Conservation (phyloP, 2,329 filamentous ascomycete genomes). For the Trichocomaceae sp. region DNA sequence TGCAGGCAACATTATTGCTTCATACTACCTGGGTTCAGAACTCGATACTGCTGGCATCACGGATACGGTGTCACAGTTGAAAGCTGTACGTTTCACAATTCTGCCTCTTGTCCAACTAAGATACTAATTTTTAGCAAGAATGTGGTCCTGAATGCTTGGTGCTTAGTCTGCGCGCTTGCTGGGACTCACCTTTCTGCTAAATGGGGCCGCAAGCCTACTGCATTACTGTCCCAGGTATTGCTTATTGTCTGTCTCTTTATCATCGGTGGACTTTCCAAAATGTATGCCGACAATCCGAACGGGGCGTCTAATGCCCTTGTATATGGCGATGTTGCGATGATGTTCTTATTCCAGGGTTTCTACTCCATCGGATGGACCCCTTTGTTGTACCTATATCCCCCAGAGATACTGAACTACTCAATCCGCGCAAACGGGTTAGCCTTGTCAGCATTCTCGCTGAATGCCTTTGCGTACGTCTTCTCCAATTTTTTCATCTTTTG, state of each 20-base stretch:
- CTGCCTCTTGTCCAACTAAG: background rate
- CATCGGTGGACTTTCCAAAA: slow-evolving; percentile 46
- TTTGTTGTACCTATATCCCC: slow-evolving; percentile 43
- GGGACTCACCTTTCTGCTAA: slow-evolving; percentile 40
- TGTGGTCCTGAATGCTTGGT: slow-evolving; percentile 48
- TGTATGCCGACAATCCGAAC: slow-evolving; percentile 21
- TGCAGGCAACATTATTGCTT: slow-evolving; percentile 37
- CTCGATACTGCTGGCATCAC: slow-evolving; percentile 44
- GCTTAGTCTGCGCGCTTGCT: slow-evolving; percentile 35
- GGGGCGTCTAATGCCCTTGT: slow-evolving; percentile 22
- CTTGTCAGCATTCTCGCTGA: slow-evolving; percentile 26
- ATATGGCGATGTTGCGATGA: slow-evolving; percentile 43
- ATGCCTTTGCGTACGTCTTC: slow-evolving; percentile 20
- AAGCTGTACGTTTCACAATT: slow-evolving; percentile 17
- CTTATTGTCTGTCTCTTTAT: slow-evolving; percentile 41
- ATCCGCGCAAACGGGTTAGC: slow-evolving; percentile 45
- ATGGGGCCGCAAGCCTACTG: slow-evolving; percentile 43
- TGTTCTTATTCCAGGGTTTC: slow-evolving; percentile 49
- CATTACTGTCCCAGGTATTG: slow-evolving; percentile 31
- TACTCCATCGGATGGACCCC: slow-evolving; percentile 49
- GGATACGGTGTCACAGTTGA: slow-evolving; percentile 37
- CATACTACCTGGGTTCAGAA: slow-evolving; percentile 39
- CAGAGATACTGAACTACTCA: slow-evolving; percentile 46
- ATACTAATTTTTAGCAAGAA: slow-evolving; percentile 26
- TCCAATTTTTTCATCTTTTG: background rate